Evolutionary conservation across 2,329 filamentous ascomycete genomes (phyloP).

Genomic region (Xylaria sp.): DNA sequence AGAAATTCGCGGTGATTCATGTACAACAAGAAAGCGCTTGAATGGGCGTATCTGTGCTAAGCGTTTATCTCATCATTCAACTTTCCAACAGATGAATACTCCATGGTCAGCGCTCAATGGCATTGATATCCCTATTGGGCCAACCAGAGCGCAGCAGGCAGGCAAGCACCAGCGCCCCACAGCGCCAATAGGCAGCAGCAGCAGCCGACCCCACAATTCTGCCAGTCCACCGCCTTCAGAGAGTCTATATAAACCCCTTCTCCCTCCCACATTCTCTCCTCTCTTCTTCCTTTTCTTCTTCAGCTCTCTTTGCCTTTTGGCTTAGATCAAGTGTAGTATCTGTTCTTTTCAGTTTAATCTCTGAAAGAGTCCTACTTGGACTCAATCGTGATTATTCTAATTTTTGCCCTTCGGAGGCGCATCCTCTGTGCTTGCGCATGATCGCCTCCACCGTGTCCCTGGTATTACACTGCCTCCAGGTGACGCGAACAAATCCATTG

Average conservation of each 20-base stretch:
- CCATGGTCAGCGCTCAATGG: too few relatives aligned
- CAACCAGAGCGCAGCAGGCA: not conserved
- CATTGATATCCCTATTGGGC: not conserved
- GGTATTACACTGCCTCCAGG: slow-evolving; percentile 72
- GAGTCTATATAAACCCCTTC: slow-evolving; percentile 57
- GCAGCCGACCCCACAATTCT: not conserved
- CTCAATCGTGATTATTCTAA: slow-evolving; percentile 79
- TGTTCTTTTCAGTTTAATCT: slow-evolving; percentile 97
- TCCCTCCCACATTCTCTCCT: slow-evolving; percentile 11
- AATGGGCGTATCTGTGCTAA: too few relatives aligned
- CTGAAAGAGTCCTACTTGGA: slow-evolving; percentile 75
- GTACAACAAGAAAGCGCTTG: too few relatives aligned
- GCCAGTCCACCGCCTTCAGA: slow-evolving; percentile 60
- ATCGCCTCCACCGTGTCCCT: slow-evolving; percentile 71
- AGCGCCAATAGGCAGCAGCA: not conserved
- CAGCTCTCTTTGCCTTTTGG: slow-evolving; percentile 61
- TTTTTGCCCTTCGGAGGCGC: slow-evolving; percentile 71
- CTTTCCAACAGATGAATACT: too few relatives aligned
- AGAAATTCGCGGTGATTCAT: too few relatives aligned
- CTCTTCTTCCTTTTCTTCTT: slow-evolving; percentile 63
- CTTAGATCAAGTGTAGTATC: slow-evolving; percentile 94
- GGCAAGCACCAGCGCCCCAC: not conserved
- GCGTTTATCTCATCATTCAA: too few relatives aligned
- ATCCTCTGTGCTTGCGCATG: slow-evolving; percentile 73
- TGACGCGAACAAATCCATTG: slow-evolving; percentile 65